Evolutionary conservation across 495 filamentous ascomycete genomes (phyloP).

Genomic region (Aspergillus leporis): DNA sequence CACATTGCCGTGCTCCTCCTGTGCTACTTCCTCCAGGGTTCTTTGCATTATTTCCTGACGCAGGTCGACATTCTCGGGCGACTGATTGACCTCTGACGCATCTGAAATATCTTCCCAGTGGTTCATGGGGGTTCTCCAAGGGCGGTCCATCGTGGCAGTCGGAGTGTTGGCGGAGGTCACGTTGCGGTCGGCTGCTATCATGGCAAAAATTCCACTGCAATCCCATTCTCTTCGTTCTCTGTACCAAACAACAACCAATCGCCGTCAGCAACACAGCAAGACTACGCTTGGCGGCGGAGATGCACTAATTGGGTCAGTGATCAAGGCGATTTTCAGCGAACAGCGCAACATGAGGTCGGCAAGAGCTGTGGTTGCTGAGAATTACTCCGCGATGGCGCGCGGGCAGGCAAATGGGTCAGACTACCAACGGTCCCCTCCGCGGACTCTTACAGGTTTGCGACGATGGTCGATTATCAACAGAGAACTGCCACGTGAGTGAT

Average conservation of each 20-base stretch:
- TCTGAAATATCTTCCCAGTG: not conserved
- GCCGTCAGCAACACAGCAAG: not conserved
- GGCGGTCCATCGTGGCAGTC: conserved; percentile 6
- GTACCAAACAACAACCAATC: not conserved
- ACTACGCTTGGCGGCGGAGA: not conserved
- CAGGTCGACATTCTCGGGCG: conserved; percentile 44
- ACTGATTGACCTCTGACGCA: conserved; percentile 14
- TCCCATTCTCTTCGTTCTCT: not conserved
- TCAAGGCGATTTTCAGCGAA: not conserved
- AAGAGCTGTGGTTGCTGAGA: conserved; percentile 41
- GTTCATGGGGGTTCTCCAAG: not conserved
- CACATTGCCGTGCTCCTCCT: conserved; percentile 33
- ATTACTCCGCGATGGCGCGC: conserved; percentile 30
- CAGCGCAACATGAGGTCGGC: conserved; percentile 38
- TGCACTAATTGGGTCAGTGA: conserved; percentile 13
- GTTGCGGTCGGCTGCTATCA: conserved; percentile 20
- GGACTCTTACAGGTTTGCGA: conserved; percentile 72
- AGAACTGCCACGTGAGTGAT: conserved; percentile 61
- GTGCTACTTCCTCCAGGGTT: conserved; percentile 45
- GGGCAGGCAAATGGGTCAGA: conserved; percentile 21
- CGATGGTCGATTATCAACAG: conserved; percentile 78
- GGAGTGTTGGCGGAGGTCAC: conserved; percentile 18
- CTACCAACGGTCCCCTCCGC: conserved; percentile 26
- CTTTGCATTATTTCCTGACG: conserved; percentile 44
- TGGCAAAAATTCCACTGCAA: conserved; percentile 19